Evolutionary conservation across 495 filamentous ascomycete genomes (phyloP).

Genomic region (Geopyxis carbonaria): DNA sequence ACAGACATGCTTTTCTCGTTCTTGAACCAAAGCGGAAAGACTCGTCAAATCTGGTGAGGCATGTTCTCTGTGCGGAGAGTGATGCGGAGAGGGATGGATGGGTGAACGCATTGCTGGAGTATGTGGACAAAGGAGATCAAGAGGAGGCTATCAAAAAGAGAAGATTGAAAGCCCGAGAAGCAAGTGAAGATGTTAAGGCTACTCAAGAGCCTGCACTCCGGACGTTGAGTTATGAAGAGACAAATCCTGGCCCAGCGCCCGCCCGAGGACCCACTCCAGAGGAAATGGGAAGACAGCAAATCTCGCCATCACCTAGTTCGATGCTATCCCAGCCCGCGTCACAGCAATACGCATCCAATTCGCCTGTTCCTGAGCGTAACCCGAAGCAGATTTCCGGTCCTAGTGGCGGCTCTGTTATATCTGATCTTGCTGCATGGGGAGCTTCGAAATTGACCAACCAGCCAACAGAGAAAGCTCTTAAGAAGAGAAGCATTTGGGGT

Average conservation of each 20-base stretch:
- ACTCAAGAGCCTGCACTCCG: constrained; percentile 33
- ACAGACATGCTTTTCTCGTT: constrained; percentile 88
- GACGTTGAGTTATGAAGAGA: constrained; percentile 69
- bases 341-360: constrained; percentile 24
- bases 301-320: constrained; percentile 33
- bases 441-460: constrained; percentile 10
- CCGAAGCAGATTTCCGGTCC: constrained; percentile 65
- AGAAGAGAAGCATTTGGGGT: constrained; percentile 89
- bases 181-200: constrained; percentile 28
- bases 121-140: constrained; percentile 50
- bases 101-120: constrained; percentile 77
- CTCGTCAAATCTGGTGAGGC: constrained; percentile 71
- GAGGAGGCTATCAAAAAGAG: constrained; percentile 45
- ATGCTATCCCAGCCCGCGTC: constrained; percentile 18
- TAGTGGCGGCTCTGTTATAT: constrained; percentile 69
- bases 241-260: constrained; percentile 54
- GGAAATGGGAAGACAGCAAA: constrained; percentile 19
- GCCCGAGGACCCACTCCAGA: constrained; percentile 33
- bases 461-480: constrained; percentile 46
- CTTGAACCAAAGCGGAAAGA: constrained; percentile 95
- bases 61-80: constrained; percentile 89
- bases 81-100: constrained; percentile 84
- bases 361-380: constrained; percentile 9
- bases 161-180: constrained; percentile 22
- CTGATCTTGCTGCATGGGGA: constrained; percentile 75